Evolutionary conservation across 2,329 filamentous ascomycete species (phyloP).

Genomic region (Zasmidium citrigriseum): DNA sequence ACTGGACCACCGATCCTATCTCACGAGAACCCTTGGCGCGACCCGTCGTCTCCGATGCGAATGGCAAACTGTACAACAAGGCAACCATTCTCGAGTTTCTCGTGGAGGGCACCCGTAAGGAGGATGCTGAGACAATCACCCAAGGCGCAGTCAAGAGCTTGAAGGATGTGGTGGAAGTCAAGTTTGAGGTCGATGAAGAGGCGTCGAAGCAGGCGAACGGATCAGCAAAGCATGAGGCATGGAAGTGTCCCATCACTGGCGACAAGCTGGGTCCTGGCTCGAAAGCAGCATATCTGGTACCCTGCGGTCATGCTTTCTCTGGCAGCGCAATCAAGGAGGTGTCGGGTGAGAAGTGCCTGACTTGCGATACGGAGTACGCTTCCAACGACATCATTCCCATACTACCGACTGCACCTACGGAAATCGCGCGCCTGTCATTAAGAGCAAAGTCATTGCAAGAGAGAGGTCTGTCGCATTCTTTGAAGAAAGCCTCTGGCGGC

Average conservation of each 20-base stretch:
- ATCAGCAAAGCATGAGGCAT: constrained; percentile 52
- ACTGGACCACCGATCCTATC: constrained; percentile 86
- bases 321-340: constrained; percentile 72
- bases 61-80: constrained; percentile 90
- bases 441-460: constrained; percentile 69
- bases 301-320: constrained; percentile 92
- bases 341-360: constrained; percentile 61
- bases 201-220: constrained; percentile 45
- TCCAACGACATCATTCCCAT: constrained; percentile 80
- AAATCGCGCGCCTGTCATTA: constrained; percentile 66
- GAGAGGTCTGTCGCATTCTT: constrained; percentile 75
- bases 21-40: constrained; percentile 72
- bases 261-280: constrained; percentile 79
- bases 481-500: constrained; percentile 73
- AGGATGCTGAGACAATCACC: constrained; percentile 63
- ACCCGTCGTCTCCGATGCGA: constrained; percentile 80
- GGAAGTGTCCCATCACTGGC: constrained; percentile 83
- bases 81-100: constrained; percentile 77
- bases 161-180: constrained; percentile 83
- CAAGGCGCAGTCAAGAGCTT: constrained; percentile 71
- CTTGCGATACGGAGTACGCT: constrained; percentile 73
- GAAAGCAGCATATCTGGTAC: constrained; percentile 85
- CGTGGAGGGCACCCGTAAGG: constrained; percentile 54
- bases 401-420: constrained; percentile 68
- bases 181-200: constrained; percentile 62